Base-by-base conservation (phyloP, 2,329 filamentous ascomycete species). In the Botryotinia calthae region DNA sequence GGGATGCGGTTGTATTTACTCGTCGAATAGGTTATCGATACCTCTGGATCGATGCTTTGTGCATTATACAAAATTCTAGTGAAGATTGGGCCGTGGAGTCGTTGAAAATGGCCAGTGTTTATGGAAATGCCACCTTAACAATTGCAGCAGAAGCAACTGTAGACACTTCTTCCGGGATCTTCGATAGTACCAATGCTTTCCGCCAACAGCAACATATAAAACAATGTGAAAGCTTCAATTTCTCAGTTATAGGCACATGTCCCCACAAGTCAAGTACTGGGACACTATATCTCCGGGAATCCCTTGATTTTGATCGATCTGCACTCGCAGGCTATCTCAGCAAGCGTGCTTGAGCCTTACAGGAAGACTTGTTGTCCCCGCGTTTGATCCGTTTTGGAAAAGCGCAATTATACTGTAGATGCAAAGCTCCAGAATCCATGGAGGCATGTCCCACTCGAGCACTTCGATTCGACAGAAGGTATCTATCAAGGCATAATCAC, bases 371-470 rank as follows among this genome's bases (percentile, higher is more conserved):
- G 1, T 2, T 59, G 14, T 34, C 56, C 0, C 18, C 0, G 6
- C 18, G 56, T 18, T 7, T 59, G 10, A 37, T 59, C 1, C 1
- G 4, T 1, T 59, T 25, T 2, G 28, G 56, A 1, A 22, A 37
- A 6, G 18, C 2, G 18, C 56, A 59, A 37, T 22, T 59, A 2
- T 59, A 31, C 56, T 59, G 31, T 31, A 59, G 56, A 37, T 59
- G 31, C 5, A 0, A 1, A 4, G 37, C 2, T 0, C 56, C 25
- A 37, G 31, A 25, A 2, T 25, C 0, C 3, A 5, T 12, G 0
- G 56, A 37, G 20, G 8, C 20, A 37, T 59, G 1, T 25, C 20
- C 56, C 54, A 34, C 54, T 34, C 54, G 10, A 54, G 51, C 22
- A n/a, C n/a, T n/a, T n/a, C n/a, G n/a, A n/a, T n/a, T n/a, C n/a